Base-by-base conservation (phyloP, 208 protist genomes). In the Novymonas esmeraldas region DNA sequence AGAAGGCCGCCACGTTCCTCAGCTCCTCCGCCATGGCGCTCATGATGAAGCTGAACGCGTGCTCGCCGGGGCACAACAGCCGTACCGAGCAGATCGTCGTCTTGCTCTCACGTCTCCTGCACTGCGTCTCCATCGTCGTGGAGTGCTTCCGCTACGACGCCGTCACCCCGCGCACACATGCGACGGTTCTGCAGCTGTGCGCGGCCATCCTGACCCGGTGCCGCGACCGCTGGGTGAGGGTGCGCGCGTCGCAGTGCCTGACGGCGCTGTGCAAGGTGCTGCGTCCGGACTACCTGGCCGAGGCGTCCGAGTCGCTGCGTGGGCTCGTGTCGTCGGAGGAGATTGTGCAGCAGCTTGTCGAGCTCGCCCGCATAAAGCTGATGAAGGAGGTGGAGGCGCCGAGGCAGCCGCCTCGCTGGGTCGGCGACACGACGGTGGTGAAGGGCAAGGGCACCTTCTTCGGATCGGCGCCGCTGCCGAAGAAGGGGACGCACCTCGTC, bases 91-190 rank as follows among this genome's bases (percentile, higher is more conserved):
- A 64, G 14, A 67, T 79, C 16, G 69, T 76, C 2, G 45, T 81
- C 20, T 55, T 89, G 60, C 69, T 95, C 16, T 76, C 81, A 16
- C 80, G 82, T 22, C 70, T 97, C 26, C 86, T 97, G 57, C 81
- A 90, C 59, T 91, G 78, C 31, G 75, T 93, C 18, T 74, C 60
- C 45, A 50, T 86, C 36, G 68, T 87, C 28, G 85, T 93, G 33
- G 89, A 97, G 66, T 95, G 87, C 67, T 92, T 93, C 65, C 75
- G 73, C 36, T 94, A 87, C 70, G 85, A 87, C 69, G 57, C 78
- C 22, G 84, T 95, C 14, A 89, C 87, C 2, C 63, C 66, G 18
- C 51, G 70, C 48, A 94, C 89, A 28, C 85, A 94, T 61, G 58
- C 73, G 26, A 81, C 68, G 39, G 74, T 95, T 7, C 59, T 95